Evolutionary conservation across 208 protist species (phyloP), one percentile per base, ranked within the genome.

Genomic region (Trypanosoma melophagium): DNA sequence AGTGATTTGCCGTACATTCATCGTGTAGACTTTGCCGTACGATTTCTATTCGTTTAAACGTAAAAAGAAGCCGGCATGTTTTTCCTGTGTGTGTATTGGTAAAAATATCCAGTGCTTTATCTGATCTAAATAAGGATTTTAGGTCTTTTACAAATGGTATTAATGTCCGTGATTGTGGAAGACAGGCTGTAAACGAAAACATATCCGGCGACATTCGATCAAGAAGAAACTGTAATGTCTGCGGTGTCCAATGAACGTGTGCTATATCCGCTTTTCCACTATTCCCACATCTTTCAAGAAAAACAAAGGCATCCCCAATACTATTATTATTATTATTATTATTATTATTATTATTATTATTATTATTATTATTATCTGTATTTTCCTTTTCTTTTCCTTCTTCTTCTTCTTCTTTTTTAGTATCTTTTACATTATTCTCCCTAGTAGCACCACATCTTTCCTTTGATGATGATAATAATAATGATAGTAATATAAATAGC

Each of bases 241-340:
- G 21, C 10, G 61, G n/a, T 41, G 70, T 69, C 70, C 70, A 76
- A 50, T 68, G 70, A 16, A 76, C 45, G 1, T 22, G 17, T 19
- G 49, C 61, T 21, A 74, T 22, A 10, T 24, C 16, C 17, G 35
- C 51, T 24, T 47, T 35, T 35, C 28, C 28, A 35, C 28, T 45
- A 3, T 47, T 21, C 35, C 31, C 1, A 38, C 31, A 38, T 25
- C 44, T 57, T 45, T 59, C 22, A 47, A 73, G 21, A 25, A 7
- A 66, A 60, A 73, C 22, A 25, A 51, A 66, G 28, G 50, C n/a
- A 22, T 19, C 58, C 12, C 40, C 22, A 13, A 24, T 31, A 16
- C 10, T 28, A 47, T 21, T 35, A 35, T 5, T 35, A 35, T 5
- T 35, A 35, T 5, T 24, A n/a, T 19, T n/a, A 58, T 7, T 14